Percentiles rank a stretch among this genome's conserved stretches.
These are phyloP conservation scores for Aspergillus novofumigatus DNA, from an alignment of 2,329 filamentous ascomycete species.

Conservation along the genomic window DNA sequence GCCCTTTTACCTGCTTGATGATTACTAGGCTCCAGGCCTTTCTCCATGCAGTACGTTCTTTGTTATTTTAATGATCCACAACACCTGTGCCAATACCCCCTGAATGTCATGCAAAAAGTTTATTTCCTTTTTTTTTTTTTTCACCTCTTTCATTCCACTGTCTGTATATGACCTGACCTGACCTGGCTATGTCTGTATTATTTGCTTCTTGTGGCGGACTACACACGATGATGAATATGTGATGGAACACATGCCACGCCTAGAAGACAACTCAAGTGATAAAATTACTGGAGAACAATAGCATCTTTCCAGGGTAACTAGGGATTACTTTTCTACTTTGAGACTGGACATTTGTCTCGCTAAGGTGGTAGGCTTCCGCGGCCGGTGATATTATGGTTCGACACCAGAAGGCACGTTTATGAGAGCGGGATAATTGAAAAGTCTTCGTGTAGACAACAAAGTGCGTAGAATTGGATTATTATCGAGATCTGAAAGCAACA, in stretches of 20 bases:
- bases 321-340: neutral
- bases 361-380: too few species aligned
- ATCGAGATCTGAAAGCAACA: neutral
- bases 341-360: too few species aligned
- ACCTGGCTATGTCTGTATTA: neutral
- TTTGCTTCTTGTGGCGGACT: neutral
- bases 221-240: neutral
- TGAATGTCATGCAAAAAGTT: constrained; percentile 16
- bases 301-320: neutral
- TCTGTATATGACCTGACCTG: neutral
- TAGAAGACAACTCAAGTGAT: neutral
- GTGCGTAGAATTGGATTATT: neutral
- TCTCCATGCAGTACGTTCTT: constrained; percentile 14
- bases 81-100: constrained; percentile 25
- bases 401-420: too few species aligned
- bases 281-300: neutral
- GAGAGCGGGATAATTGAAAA: too few species aligned
- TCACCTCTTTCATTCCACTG: too few species aligned
- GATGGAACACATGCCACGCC: too few species aligned
- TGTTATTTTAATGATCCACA: constrained; percentile 7
- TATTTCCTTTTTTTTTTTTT: constrained; percentile 12
- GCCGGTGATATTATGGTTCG: too few species aligned
- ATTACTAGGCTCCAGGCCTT: neutral
- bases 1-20: neutral
- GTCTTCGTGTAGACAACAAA: neutral